A percentile compares a stretch with the other conserved stretches of the same genome.
Evolutionary conservation across 202 grass and related monocot species (phyloP).

Genomic region (Bolboschoenoplectus hybrid): DNA sequence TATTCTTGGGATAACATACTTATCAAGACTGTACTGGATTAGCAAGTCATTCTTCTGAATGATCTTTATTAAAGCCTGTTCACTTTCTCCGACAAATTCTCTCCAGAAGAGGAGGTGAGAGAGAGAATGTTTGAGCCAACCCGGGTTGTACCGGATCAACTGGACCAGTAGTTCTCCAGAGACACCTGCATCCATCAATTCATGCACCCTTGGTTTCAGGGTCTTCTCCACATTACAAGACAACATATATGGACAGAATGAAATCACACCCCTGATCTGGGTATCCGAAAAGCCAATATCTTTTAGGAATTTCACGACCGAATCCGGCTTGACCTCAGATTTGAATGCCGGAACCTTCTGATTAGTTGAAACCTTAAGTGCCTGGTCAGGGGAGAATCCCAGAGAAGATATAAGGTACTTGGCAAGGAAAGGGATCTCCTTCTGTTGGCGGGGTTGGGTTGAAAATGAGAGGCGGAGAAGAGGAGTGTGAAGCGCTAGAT

Average conservation of each 20-base stretch:
- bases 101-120: slow-evolving; percentile 27
- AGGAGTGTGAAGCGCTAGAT: neutral
- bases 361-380: slow-evolving; percentile 19
- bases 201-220: slow-evolving; percentile 12
- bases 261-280: slow-evolving; percentile 18
- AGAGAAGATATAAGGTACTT: slow-evolving; percentile 37
- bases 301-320: slow-evolving; percentile 38
- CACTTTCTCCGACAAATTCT: slow-evolving; percentile 6
- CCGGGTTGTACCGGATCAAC: slow-evolving; percentile 28
- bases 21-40: slow-evolving; percentile 19
- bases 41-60: slow-evolving; percentile 24
- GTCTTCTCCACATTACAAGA: slow-evolving; percentile 34
- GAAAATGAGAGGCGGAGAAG: slow-evolving; percentile 8
- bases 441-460: neutral
- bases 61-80: neutral
- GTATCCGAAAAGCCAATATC: neutral
- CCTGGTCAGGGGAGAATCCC: slow-evolving; percentile 31
- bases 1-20: slow-evolving; percentile 31
- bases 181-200: slow-evolving; percentile 20
- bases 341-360: neutral
- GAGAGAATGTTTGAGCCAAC: neutral
- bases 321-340: neutral
- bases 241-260: slow-evolving; percentile 20
- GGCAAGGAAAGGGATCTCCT: slow-evolving; percentile 25
- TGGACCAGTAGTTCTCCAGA: slow-evolving; percentile 22